Evolutionary conservation across 352 stramenopile species (phyloP), one percentile per base, ranked within the genome.

Genomic region (Phytophthora crassamura): DNA sequence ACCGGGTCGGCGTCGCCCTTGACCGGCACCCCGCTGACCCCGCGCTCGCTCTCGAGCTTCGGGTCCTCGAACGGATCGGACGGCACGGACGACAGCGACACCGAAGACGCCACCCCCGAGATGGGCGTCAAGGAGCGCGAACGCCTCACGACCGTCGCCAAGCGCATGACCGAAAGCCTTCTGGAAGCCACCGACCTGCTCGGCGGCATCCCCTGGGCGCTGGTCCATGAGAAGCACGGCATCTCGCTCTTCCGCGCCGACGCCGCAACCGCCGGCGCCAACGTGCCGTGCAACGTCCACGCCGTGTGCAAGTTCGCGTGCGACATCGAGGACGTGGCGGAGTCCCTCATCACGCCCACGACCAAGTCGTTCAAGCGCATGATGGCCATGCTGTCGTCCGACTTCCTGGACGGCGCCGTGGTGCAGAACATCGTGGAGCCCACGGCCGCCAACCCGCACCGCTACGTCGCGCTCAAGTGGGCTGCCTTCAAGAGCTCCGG

Each of bases 391-490:
- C 68, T 95, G 22, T 93, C 84, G 46, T 91, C 82, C 22, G 87
- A 95, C 52, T 95, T 95, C 60, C 49, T 94, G 20, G 87, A 95
- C 56, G 87, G 85, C 40, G 85, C 86, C 16, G 85, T 94, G 45
- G 72, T 95, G 50, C 71, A 91, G 59, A 93, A 87, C 68, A 91
- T 95, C 50, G 76, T 95, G 35, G 77, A 86, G 46, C 85, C 87
- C 2, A 90, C 78, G 0, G 67, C 75, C 18, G 50, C 71, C 22
- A 88, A 86, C 50, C 85, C 87, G 43, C 75, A 91, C 64, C 85
- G 85, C 46, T 91, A 95, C 67, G 82, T 95, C 16, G 84, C 72
- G 22, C 76, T 95, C 59, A 95, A 95, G 71, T 95, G 87, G 87
- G 86, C 82, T 2, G 85, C 84, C 5, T 95, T 93, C 67, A 94